phyloP scores from a whole-genome alignment of 352 stramenopile genomes.

The Globisporangium perplexum region DNA sequence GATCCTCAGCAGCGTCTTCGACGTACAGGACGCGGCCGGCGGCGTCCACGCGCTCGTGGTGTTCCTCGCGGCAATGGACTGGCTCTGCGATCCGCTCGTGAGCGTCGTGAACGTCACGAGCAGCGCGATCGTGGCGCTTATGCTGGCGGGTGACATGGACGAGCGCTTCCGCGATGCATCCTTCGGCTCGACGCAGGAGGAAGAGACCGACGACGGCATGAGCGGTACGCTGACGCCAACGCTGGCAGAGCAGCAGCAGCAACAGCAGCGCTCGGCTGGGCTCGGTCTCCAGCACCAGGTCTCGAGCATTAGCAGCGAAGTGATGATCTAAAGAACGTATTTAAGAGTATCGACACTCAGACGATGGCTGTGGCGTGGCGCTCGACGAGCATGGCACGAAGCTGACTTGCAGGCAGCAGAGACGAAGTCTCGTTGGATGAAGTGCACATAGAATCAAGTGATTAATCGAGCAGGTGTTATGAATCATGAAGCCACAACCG shows the following conservation, averaged over 20 bases:
- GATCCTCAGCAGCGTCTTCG: slow-evolving; percentile 40
- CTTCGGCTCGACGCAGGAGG: slow-evolving; percentile 24
- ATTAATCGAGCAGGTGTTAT: too few relatives aligned
- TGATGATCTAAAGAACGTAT: slow-evolving; percentile 8
- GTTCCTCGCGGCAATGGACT: slow-evolving; percentile 45
- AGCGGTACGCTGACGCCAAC: background rate
- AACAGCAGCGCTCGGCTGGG: too few relatives aligned
- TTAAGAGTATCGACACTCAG: too few relatives aligned
- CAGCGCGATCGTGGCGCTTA: slow-evolving; percentile 37
- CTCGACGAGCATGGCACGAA: too few relatives aligned
- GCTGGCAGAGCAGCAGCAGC: too few relatives aligned
- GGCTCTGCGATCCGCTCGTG: slow-evolving; percentile 51
- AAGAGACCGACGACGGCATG: slow-evolving; percentile 24
- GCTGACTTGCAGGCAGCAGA: too few relatives aligned
- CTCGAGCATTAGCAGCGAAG: slow-evolving; percentile 12
- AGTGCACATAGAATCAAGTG: too few relatives aligned
- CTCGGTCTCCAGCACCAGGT: slow-evolving; percentile 1
- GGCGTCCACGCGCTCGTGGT: slow-evolving; percentile 24
- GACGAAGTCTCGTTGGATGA: too few relatives aligned
- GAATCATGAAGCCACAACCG: too few relatives aligned
- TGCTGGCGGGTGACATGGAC: slow-evolving; percentile 49
- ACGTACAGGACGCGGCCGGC: slow-evolving; percentile 20
- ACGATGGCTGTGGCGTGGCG: too few relatives aligned
- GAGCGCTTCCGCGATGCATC: slow-evolving; percentile 21
- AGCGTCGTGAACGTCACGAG: slow-evolving; percentile 47